These are phyloP conservation scores for Ustilago curta DNA, from an alignment of 1,284 basidiomycete genomes.

Conservation along the genomic window DNA sequence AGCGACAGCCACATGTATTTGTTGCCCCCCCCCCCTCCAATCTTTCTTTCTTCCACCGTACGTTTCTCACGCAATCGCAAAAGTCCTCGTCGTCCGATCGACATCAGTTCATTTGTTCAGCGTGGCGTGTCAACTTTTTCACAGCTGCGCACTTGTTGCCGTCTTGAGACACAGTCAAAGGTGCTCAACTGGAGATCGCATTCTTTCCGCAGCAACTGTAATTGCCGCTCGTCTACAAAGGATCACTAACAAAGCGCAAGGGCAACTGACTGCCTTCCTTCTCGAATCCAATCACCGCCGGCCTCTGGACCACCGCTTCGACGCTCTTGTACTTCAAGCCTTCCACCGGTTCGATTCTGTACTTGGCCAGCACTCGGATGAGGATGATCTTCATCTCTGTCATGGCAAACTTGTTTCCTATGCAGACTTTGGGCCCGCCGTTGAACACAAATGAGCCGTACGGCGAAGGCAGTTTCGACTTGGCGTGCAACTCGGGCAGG, in stretches of 20 bases:
- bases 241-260: slow-evolving; percentile 34
- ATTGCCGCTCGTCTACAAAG: slow-evolving; percentile 14
- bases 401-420: slow-evolving; percentile 62
- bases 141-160: not conserved
- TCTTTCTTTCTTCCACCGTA: not conserved
- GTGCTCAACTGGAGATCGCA: not conserved
- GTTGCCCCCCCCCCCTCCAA: no score
- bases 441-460: slow-evolving; percentile 57
- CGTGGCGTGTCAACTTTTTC: not conserved
- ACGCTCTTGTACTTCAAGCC: slow-evolving; percentile 50
- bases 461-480: slow-evolving; percentile 46
- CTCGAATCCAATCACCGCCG: slow-evolving; percentile 44
- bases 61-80: slow-evolving; percentile 9
- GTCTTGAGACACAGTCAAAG: not conserved
- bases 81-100: not conserved
- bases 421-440: slow-evolving; percentile 61
- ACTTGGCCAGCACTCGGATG: slow-evolving; percentile 37
- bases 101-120: not conserved
- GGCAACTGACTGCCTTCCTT: slow-evolving; percentile 51
- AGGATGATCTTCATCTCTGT: slow-evolving; percentile 55
- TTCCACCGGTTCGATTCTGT: slow-evolving; percentile 40
- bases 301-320: slow-evolving; percentile 50
- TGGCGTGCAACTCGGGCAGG: slow-evolving; percentile 31
- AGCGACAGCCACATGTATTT: slow-evolving; percentile 11
- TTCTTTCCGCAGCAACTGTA: not conserved